A percentile compares a stretch with the other conserved stretches of the same genome.
phyloP scores from a whole-genome alignment of 2,329 filamentous ascomycete species.

The Trichoderma endophyticum region DNA sequence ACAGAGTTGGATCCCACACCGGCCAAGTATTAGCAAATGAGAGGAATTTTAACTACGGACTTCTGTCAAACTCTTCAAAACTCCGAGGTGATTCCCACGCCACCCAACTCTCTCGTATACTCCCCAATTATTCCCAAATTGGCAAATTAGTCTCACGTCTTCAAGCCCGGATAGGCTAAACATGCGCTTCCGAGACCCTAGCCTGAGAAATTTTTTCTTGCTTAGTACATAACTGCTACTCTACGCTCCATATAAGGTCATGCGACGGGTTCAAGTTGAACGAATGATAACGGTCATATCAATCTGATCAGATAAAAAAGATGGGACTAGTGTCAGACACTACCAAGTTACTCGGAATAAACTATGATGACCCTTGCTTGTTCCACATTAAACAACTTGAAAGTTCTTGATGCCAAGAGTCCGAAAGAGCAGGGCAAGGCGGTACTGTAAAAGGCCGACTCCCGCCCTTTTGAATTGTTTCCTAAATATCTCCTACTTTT shows the following conservation, averaged over 20 bases:
- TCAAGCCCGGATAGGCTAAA: not conserved
- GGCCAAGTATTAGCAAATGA: not conserved
- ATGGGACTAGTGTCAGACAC: not conserved
- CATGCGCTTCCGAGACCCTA: not conserved
- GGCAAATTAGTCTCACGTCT: not conserved
- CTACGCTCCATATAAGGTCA: not conserved
- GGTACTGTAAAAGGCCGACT: not conserved
- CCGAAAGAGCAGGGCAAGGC: not conserved
- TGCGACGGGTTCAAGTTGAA: not conserved
- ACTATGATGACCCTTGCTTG: not conserved
- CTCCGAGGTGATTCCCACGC: not conserved
- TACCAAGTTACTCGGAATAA: not conserved
- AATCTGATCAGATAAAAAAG: conserved; percentile 8
- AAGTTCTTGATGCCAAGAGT: not conserved
- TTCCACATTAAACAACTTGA: not conserved
- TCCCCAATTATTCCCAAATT: not conserved
- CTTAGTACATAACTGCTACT: not conserved
- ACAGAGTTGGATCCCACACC: not conserved
- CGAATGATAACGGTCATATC: not conserved
- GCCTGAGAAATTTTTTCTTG: not conserved
- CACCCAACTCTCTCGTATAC: not conserved
- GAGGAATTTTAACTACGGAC: not conserved
- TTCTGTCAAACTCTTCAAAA: not conserved
- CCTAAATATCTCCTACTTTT: not conserved
- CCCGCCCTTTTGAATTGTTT: not conserved